Conservation (phyloP, 371 early-diverging fungal species). For the Basidiobolus meristosporus region DNA sequence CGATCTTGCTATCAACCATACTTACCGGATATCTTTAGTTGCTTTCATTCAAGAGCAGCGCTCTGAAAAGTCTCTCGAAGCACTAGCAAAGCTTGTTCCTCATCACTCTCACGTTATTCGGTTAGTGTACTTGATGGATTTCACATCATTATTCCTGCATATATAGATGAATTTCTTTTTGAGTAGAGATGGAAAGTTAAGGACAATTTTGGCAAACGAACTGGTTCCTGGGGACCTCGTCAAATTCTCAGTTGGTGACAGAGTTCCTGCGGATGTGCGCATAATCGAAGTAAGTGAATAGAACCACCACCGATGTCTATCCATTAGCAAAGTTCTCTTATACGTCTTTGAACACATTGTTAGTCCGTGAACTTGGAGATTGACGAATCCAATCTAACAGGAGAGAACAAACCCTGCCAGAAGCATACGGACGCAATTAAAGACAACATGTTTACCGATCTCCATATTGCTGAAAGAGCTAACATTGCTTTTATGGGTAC, state of each 20-base stretch:
- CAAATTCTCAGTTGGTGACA: constrained; percentile 62
- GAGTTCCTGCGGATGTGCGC: constrained; percentile 76
- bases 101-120: constrained; percentile 64
- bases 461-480: constrained; percentile 48
- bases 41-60: constrained; percentile 83
- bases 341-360: neutral
- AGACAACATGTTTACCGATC: constrained; percentile 22
- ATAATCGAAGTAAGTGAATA: constrained; percentile 25
- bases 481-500: constrained; percentile 86
- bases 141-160: neutral
- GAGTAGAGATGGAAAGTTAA: constrained; percentile 31
- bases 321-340: neutral
- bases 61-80: constrained; percentile 70
- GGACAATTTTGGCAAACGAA: constrained; percentile 37
- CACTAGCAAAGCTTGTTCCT: constrained; percentile 71
- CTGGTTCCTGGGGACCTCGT: constrained; percentile 77
- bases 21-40: constrained; percentile 18
- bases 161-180: neutral
- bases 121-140: constrained; percentile 12
- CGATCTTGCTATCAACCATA: neutral
- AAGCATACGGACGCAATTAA: constrained; percentile 38
- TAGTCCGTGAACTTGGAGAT: constrained; percentile 56
- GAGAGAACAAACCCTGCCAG: constrained; percentile 62
- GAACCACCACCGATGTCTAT: neutral
- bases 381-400: constrained; percentile 77